Evolutionary conservation across 2,329 filamentous ascomycete species (phyloP).

Genomic region (Aspergillus jensenii): DNA sequence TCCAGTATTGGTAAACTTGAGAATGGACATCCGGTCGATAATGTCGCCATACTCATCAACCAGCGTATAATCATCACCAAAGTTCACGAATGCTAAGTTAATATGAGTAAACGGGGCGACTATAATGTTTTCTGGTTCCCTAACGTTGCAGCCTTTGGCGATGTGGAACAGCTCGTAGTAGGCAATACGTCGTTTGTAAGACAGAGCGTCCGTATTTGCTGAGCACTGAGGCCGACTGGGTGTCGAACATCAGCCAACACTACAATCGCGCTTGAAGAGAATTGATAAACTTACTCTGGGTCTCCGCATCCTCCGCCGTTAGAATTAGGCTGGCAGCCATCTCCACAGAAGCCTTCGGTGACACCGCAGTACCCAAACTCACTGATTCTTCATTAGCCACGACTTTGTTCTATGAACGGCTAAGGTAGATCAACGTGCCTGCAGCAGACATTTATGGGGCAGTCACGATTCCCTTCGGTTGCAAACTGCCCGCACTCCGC

Average conservation of each 20-base stretch:
- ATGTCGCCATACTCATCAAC: neutral
- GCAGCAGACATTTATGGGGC: conserved; percentile 3
- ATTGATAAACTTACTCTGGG: neutral
- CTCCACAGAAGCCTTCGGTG: neutral
- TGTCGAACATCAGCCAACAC: neutral
- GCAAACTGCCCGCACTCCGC: neutral
- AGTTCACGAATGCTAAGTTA: conserved; percentile 1
- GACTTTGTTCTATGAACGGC: neutral
- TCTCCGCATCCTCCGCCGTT: neutral
- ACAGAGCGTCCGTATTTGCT: neutral
- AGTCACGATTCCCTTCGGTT: neutral
- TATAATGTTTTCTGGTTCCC: neutral
- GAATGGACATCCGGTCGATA: neutral
- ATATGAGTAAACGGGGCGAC: neutral
- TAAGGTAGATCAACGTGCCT: neutral
- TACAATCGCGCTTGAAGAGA: neutral
- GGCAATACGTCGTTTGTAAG: neutral
- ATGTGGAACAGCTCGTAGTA: conserved; percentile 6
- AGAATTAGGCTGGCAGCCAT: conserved; percentile 3
- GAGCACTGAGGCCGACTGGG: neutral
- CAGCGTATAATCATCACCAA: neutral
- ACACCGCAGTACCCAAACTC: conserved; percentile 2
- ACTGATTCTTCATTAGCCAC: neutral
- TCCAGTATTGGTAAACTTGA: neutral
- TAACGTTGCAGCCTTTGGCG: neutral